phyloP scores from a whole-genome alignment of 116 monocot species.

The Iris pallida region DNA sequence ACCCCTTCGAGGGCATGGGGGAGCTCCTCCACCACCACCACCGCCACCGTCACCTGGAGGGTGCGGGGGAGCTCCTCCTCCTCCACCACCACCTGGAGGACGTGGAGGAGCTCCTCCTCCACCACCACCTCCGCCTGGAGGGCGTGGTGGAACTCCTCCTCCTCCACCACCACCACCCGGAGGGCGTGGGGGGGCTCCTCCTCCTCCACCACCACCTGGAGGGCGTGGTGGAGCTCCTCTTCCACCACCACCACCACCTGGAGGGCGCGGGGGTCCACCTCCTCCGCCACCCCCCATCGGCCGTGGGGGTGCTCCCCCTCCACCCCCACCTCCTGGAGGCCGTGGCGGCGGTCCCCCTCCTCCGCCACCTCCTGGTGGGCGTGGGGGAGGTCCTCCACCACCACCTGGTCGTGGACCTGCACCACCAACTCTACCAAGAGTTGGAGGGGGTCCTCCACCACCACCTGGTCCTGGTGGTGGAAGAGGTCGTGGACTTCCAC shows the following conservation, averaged over 20 bases:
- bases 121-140: neutral
- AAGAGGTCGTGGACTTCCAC: constrained; percentile 44
- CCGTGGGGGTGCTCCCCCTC: neutral
- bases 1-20: neutral
- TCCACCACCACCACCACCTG: constrained; percentile 10
- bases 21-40: neutral
- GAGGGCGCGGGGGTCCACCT: constrained; percentile 12
- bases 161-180: neutral
- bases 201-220: neutral
- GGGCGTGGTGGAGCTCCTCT: neutral
- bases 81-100: neutral
- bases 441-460: constrained; percentile 33
- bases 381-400: constrained; percentile 25
- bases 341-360: neutral
- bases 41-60: constrained; percentile 10
- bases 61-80: neutral
- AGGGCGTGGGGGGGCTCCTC: neutral
- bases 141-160: neutral
- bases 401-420: constrained; percentile 22
- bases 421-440: constrained; percentile 34
- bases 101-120: neutral
- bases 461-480: constrained; percentile 18
- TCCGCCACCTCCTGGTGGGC: constrained; percentile 20
- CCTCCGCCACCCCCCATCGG: constrained; percentile 1
- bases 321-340: constrained; percentile 7